Evolutionary conservation across 331 rosid species (phyloP).

Genomic region (Pyrus hybrid): DNA sequence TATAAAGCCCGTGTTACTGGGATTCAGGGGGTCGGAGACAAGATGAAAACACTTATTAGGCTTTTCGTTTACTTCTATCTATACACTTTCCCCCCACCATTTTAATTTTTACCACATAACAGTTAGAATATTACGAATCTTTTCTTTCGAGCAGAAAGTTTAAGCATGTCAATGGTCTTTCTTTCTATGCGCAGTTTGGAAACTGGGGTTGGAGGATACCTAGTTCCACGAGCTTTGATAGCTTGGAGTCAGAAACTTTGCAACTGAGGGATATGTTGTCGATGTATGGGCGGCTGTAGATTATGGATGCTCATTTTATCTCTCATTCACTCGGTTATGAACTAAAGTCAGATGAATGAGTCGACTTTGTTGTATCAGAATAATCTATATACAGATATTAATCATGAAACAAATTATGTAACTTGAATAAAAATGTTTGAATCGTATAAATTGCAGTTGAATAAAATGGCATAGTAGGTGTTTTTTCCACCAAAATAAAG

Average conservation of each 20-base stretch:
- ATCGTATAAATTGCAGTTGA: not conserved
- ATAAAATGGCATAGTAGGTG: not conserved
- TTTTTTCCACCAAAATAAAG: not conserved
- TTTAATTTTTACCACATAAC: not conserved
- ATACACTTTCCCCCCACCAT: not conserved
- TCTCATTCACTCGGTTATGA: not conserved
- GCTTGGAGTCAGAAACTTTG: conserved; percentile 57
- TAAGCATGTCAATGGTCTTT: not conserved
- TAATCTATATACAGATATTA: not conserved
- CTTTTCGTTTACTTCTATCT: not conserved
- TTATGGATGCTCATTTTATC: conserved; percentile 5
- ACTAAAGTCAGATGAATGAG: not conserved
- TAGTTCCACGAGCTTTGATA: conserved; percentile 54
- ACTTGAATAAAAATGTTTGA: not conserved
- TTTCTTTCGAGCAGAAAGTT: not conserved
- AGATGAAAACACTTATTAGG: not conserved
- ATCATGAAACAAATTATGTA: not conserved
- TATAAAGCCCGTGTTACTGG: not conserved
- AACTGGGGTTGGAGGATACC: conserved; percentile 95
- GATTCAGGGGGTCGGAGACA: not conserved
- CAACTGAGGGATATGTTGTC: conserved; percentile 51
- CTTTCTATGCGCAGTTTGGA: conserved; percentile 53
- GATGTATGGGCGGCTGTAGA: conserved; percentile 68
- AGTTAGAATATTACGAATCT: not conserved
- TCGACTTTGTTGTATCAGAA: not conserved